Conservation (phyloP, 2,329 filamentous ascomycete genomes). For the Chalaropsis thielavioides region DNA sequence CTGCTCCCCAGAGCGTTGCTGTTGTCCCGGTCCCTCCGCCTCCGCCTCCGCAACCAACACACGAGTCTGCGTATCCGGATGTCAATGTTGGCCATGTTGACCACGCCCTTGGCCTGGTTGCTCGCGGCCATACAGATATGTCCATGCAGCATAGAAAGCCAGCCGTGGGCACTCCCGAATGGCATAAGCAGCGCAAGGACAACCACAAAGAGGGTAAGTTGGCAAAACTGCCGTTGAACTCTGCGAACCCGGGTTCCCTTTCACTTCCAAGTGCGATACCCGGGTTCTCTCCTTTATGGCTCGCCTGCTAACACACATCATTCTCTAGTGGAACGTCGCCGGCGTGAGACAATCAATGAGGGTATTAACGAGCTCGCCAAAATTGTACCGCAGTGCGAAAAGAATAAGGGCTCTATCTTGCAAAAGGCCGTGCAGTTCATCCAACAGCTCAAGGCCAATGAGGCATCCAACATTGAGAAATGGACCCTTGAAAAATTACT, state of each 20-base stretch:
- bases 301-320: conserved; percentile 21
- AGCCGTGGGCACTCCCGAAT: conserved; percentile 88
- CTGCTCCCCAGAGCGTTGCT: not conserved
- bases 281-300: not conserved
- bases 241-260: not conserved
- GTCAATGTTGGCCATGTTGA: conserved; percentile 5
- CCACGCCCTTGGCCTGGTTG: conserved; percentile 1
- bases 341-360: conserved; percentile 96
- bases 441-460: conserved; percentile 84
- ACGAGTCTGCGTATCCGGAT: conserved; percentile 4
- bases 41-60: conserved; percentile 7
- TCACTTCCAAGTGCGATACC: not conserved
- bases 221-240: not conserved
- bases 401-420: conserved; percentile 96
- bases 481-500: conserved; percentile 84
- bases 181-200: conserved; percentile 93
- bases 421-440: conserved; percentile 92
- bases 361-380: conserved; percentile 97
- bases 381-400: conserved; percentile 93
- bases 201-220: conserved; percentile 92
- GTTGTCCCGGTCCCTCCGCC: not conserved
- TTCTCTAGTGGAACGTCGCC: conserved; percentile 71
- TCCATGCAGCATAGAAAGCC: conserved; percentile 45
- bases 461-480: conserved; percentile 85
- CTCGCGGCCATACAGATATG: conserved; percentile 9